Percentiles rank a stretch among this genome's conserved stretches.
Conservation (phyloP, 495 filamentous ascomycete genomes). For the Lepidopterella palustris region DNA sequence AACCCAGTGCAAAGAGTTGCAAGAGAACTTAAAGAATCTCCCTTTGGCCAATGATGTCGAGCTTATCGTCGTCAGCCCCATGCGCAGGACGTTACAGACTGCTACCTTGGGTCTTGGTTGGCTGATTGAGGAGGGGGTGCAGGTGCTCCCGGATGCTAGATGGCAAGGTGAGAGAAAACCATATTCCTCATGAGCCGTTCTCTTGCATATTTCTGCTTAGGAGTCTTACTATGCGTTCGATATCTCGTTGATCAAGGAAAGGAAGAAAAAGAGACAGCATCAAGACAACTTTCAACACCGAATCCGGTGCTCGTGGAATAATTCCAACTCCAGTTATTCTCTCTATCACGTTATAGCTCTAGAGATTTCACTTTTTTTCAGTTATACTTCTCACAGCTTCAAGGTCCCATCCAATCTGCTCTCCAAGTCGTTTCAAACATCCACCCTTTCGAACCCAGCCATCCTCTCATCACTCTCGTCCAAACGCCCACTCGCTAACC, state of each 20-base stretch:
- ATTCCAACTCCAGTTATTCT: too few relatives aligned
- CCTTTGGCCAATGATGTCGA: slow-evolving; percentile 46
- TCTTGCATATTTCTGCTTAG: too few relatives aligned
- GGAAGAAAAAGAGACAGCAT: too few relatives aligned
- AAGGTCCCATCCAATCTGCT: background rate
- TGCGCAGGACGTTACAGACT: slow-evolving; percentile 55
- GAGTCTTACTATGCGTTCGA: too few relatives aligned
- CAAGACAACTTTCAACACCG: too few relatives aligned
- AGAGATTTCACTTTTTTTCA: too few relatives aligned
- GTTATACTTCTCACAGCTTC: background rate
- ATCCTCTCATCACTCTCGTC: background rate
- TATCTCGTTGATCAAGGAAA: too few relatives aligned
- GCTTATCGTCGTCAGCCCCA: slow-evolving; percentile 52
- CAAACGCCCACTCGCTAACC: slow-evolving; percentile 7
- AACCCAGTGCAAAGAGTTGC: slow-evolving; percentile 46
- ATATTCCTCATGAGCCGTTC: too few relatives aligned
- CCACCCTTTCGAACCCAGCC: background rate
- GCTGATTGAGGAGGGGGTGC: slow-evolving; percentile 47
- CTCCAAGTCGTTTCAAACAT: too few relatives aligned
- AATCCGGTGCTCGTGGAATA: too few relatives aligned
- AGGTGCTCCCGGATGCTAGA: slow-evolving; percentile 46
- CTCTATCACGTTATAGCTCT: too few relatives aligned
- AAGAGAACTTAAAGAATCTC: slow-evolving; percentile 41
- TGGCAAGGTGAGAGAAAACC: slow-evolving; percentile 41
- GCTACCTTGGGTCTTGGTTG: slow-evolving; percentile 45